Percentiles rank a stretch among this genome's conserved stretches.
phyloP scores from a whole-genome alignment of 306 rosid species.

The Dalbergia cultrata region DNA sequence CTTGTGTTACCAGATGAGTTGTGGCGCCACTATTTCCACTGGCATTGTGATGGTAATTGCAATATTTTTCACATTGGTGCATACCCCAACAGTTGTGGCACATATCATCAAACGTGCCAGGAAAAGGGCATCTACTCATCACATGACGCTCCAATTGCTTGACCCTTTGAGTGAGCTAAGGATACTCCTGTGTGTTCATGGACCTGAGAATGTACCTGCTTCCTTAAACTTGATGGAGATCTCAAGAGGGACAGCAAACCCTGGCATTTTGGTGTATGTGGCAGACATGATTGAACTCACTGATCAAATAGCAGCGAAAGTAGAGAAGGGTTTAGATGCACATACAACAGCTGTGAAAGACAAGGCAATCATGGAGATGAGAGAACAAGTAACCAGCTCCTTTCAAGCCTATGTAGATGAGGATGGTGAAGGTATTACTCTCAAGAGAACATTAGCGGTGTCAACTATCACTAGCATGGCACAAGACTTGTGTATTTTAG shows the following conservation, averaged over 20 bases:
- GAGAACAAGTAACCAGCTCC: constrained; percentile 67
- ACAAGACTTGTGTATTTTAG: constrained; percentile 70
- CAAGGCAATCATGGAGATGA: constrained; percentile 55
- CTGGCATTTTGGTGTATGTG: constrained; percentile 71
- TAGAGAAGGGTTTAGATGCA: constrained; percentile 59
- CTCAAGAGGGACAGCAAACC: constrained; percentile 66
- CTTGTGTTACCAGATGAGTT: constrained; percentile 54
- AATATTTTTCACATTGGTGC: constrained; percentile 72
- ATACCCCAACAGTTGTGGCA: constrained; percentile 73
- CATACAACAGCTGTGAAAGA: constrained; percentile 65
- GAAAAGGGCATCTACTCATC: constrained; percentile 70
- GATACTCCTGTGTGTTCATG: constrained; percentile 76
- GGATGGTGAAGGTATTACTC: constrained; percentile 58
- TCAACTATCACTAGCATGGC: constrained; percentile 73
- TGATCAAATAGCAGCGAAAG: constrained; percentile 60
- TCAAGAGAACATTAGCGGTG: constrained; percentile 68
- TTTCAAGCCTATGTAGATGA: constrained; percentile 63
- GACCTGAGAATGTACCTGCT: constrained; percentile 65
- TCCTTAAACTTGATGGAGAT: constrained; percentile 86
- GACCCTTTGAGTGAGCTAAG: constrained; percentile 70
- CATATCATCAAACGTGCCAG: constrained; percentile 85
- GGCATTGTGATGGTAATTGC: constrained; percentile 66
- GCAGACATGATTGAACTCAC: constrained; percentile 87
- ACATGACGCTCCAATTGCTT: constrained; percentile 77
- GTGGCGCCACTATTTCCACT: constrained; percentile 53